These are phyloP conservation scores for Leccinellum albellum DNA, from an alignment of 768 basidiomycete species.

Conservation along the genomic window DNA sequence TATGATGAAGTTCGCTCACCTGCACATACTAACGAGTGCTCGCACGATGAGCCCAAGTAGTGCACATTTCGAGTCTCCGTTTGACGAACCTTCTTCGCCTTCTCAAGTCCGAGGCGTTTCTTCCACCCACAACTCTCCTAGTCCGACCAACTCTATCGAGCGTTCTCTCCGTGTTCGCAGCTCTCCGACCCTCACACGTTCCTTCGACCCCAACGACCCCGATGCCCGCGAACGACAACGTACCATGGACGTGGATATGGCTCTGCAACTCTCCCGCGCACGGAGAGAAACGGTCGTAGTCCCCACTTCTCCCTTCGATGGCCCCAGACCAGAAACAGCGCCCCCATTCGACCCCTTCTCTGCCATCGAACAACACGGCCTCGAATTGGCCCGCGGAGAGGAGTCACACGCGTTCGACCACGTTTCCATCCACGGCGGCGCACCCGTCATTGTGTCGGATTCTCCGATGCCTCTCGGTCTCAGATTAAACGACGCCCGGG, in stretches of 20 bases:
- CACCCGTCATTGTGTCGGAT: not conserved
- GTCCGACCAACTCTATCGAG: conserved; percentile 41
- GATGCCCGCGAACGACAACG: conserved; percentile 82
- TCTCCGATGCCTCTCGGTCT: conserved; percentile 29
- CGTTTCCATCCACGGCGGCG: not conserved
- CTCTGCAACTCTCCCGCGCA: conserved; percentile 71
- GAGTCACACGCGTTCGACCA: conserved; percentile 14
- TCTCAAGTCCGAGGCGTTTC: conserved; percentile 39
- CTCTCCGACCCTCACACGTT: conserved; percentile 60
- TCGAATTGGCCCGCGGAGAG: conserved; percentile 39
- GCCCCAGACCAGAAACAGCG: conserved; percentile 30
- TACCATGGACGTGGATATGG: conserved; percentile 93
- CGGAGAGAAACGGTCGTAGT: conserved; percentile 56
- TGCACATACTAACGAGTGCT: not conserved
- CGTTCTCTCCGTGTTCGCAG: conserved; percentile 41
- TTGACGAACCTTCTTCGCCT: conserved; percentile 41
- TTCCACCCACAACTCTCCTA: conserved; percentile 34
- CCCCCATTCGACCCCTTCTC: conserved; percentile 42
- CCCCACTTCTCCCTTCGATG: conserved; percentile 34
- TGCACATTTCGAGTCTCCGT: conserved; percentile 38
- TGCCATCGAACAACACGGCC: conserved; percentile 46
- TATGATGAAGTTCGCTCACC: not conserved
- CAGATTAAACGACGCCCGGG: conserved; percentile 42
- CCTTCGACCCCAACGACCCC: conserved; percentile 67
- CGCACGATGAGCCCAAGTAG: not conserved